These are phyloP conservation scores for Silene noctiflora DNA, from an alignment of 179 eudicot species.

Conservation along the genomic window DNA sequence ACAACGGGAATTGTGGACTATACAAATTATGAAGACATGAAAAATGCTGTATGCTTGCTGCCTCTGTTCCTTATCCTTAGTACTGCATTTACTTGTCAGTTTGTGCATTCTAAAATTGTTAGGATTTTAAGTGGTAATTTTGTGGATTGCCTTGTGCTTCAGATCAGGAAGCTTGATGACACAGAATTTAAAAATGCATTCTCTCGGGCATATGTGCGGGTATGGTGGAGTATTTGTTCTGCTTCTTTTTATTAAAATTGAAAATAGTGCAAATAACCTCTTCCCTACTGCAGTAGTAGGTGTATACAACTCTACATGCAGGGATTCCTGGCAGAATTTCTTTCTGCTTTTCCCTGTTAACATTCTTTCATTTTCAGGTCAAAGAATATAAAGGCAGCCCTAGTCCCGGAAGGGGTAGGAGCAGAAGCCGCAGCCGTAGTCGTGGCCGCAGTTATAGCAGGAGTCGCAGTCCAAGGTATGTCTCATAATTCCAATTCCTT, in stretches of 20 bases:
- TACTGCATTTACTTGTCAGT: background rate
- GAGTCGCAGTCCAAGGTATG: constrained; percentile 70
- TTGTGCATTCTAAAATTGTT: background rate
- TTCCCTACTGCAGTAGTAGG: background rate
- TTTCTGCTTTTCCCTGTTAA: background rate
- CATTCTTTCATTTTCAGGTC: constrained; percentile 40
- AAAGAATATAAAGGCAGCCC: constrained; percentile 66
- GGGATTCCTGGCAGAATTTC: background rate
- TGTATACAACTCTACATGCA: background rate
- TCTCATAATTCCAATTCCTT: background rate
- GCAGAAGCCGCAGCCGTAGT: constrained; percentile 44
- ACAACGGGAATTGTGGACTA: constrained; percentile 62
- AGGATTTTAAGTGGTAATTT: background rate
- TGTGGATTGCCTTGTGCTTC: constrained; percentile 17
- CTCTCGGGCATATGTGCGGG: constrained; percentile 58
- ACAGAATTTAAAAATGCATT: constrained; percentile 67
- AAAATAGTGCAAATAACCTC: background rate
- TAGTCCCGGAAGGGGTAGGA: constrained; percentile 57
- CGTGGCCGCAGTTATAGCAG: constrained; percentile 42
- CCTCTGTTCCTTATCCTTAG: background rate
- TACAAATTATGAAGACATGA: constrained; percentile 61
- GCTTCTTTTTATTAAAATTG: background rate
- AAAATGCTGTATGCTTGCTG: constrained; percentile 45
- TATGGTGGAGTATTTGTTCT: constrained; percentile 23
- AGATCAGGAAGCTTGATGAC: constrained; percentile 57